A percentile compares a stretch with the other conserved stretches of the same genome.
These are phyloP conservation scores for Zygosaccharomyces pseudobailii DNA, from an alignment of 1,139 yeast species.

Conservation along the genomic window DNA sequence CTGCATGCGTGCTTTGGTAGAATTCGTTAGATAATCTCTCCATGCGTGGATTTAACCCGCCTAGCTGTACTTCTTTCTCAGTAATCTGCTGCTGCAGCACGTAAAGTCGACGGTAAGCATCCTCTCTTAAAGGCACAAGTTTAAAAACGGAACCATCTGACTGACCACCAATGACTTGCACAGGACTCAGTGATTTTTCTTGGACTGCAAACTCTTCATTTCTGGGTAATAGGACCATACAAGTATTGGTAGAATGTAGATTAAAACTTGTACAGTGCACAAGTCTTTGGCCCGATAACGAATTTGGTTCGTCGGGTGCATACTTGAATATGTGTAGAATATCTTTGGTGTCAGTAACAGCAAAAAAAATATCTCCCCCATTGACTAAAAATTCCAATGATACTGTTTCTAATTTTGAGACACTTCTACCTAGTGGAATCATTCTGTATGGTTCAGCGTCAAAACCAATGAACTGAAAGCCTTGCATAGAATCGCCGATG, in stretches of 20 bases:
- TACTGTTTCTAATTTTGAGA: constrained; percentile 53
- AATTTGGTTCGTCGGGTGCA: constrained; percentile 87
- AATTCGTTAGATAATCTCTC: constrained; percentile 53
- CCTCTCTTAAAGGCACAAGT: constrained; percentile 72
- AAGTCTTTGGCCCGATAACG: constrained; percentile 74
- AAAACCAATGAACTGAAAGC: constrained; percentile 81
- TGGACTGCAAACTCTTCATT: constrained; percentile 31
- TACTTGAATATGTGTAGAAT: constrained; percentile 75
- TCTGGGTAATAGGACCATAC: constrained; percentile 52
- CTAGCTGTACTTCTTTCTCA: constrained; percentile 56
- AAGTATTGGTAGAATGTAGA: constrained; percentile 56
- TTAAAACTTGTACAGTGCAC: constrained; percentile 69
- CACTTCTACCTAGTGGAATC: constrained; percentile 73
- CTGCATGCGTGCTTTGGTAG: constrained; percentile 22
- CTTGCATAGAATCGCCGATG: constrained; percentile 76
- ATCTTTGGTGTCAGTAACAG: constrained; percentile 66
- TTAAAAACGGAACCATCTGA: constrained; percentile 74
- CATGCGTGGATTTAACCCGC: constrained; percentile 78
- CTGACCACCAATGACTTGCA: constrained; percentile 64
- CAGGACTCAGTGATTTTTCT: constrained; percentile 28
- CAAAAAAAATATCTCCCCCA: constrained; percentile 62
- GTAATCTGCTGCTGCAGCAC: constrained; percentile 82
- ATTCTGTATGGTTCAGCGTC: constrained; percentile 94
- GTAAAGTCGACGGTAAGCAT: constrained; percentile 72
- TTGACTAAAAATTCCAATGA: constrained; percentile 67